These are phyloP conservation scores for Debaryomyces maramus DNA, from an alignment of 805 yeast genomes.

Conservation along the genomic window DNA sequence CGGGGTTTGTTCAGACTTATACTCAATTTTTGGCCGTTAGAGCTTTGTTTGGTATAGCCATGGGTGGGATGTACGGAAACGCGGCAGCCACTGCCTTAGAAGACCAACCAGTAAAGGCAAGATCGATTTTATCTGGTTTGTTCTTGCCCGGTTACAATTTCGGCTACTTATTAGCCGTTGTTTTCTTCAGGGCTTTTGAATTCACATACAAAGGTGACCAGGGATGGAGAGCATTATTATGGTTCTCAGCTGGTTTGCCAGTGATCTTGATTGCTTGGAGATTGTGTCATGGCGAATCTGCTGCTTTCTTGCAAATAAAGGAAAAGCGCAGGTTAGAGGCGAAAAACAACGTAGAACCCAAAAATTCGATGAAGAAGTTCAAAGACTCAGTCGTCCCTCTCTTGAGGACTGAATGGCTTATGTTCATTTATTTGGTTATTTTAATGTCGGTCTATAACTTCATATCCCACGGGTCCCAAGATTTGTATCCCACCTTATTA, in stretches of 20 bases:
- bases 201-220: constrained; percentile 48
- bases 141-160: constrained; percentile 81
- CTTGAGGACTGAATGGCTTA: constrained; percentile 55
- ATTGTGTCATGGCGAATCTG: constrained; percentile 42
- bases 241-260: constrained; percentile 65
- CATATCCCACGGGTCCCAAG: constrained; percentile 44
- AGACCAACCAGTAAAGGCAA: constrained; percentile 51
- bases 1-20: constrained; percentile 59
- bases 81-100: constrained; percentile 57
- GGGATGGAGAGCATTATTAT: constrained; percentile 64
- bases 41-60: constrained; percentile 57
- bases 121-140: constrained; percentile 63
- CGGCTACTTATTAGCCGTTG: constrained; percentile 64
- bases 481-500: constrained; percentile 40
- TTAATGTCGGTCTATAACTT: constrained; percentile 43
- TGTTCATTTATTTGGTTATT: constrained; percentile 55
- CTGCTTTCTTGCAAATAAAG: constrained; percentile 44
- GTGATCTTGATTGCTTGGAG: constrained; percentile 38
- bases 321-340: constrained; percentile 6
- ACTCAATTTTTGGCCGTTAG: constrained; percentile 60
- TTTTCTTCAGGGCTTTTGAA: constrained; percentile 63
- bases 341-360: constrained; percentile 5
- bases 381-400: constrained; percentile 7
- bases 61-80: constrained; percentile 58
- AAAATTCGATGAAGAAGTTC: constrained; percentile 20